A percentile compares a stretch with the other conserved stretches of the same genome.
These are phyloP conservation scores for Citrus reticulata DNA, from an alignment of 345 rosid species.

Conservation along the genomic window DNA sequence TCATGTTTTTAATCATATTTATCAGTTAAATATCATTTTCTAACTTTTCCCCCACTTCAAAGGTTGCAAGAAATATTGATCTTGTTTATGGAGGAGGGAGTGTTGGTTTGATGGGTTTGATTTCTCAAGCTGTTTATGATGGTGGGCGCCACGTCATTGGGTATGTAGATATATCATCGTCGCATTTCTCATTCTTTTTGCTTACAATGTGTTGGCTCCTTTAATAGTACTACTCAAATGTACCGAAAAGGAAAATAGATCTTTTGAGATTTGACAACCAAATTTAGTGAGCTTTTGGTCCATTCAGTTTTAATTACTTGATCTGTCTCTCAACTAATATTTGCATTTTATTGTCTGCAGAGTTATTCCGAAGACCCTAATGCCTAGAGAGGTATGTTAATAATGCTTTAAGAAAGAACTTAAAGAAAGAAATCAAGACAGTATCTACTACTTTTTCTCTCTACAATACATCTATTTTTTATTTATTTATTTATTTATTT, in stretches of 20 bases:
- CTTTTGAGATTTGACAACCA: not conserved
- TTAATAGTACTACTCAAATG: not conserved
- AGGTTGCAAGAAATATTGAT: slow-evolving; percentile 86
- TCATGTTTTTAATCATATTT: not conserved
- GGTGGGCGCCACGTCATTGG: slow-evolving; percentile 95
- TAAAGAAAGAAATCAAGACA: not conserved
- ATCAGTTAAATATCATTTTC: not conserved
- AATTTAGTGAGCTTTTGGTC: not conserved
- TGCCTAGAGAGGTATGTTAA: slow-evolving; percentile 63
- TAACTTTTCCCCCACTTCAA: not conserved
- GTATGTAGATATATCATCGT: slow-evolving; percentile 22
- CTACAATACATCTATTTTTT: not conserved
- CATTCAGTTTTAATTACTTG: not conserved
- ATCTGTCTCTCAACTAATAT: slow-evolving; percentile 3
- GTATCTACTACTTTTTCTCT: not conserved
- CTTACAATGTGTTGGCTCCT: not conserved
- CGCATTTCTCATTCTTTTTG: not conserved
- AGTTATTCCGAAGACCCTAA: slow-evolving; percentile 70
- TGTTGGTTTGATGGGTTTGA: slow-evolving; percentile 85
- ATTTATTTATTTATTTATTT: no score
- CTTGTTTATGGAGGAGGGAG: slow-evolving; percentile 98
- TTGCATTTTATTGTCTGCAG: slow-evolving; percentile 47
- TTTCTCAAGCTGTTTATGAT: slow-evolving; percentile 73
- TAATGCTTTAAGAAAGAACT: not conserved
- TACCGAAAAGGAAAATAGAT: not conserved